Evolutionary conservation across 768 basidiomycete species (phyloP), one percentile per base, ranked within the genome.

Genomic region (Nidularia pulvinata): DNA sequence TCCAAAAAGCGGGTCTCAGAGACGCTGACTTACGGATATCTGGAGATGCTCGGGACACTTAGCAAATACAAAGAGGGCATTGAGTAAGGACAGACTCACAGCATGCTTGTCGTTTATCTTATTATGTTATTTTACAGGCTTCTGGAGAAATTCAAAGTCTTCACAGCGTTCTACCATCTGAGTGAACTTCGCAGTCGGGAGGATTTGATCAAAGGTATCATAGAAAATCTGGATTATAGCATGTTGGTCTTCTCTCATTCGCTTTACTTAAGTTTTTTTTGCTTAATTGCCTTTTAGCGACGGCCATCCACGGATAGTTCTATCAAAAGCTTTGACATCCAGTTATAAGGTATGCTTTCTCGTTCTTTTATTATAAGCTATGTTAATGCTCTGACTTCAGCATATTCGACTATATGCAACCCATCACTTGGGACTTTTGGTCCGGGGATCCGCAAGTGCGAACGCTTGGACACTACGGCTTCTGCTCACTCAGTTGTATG

Each of bases 161-260:
- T 98, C 68, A 98, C 95, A 0, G 89, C 92, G 0, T 95, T 98
- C 68, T 98, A 98, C 65, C 95, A 95, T 65, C 72, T 98, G 44
- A 93, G 89, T 63, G 97, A 98, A 64, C 78, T 98, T 35, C 80
- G 89, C 25, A 90, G 89, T 68, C 80, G 97, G 36, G 95, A 98
- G 63, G 95, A 98, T 65, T 76, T 99, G 45, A 91, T 95, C 54
- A 92, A 88, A 61, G 87, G 85, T 1, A 92, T 97, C 59, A 89
- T 98, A 37, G 92, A 94, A 61, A 91, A 91, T 59, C 73, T 97
- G 36, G 94, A 98, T 66, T 99, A 98, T 56, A 85, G 83, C 65
- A 86, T 87, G 95, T 94, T 58, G 51, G 50, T 11, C 19, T 48
- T 57, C 5, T 54, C 47, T 30, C 25, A 30, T 30, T 30, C 25